phyloP scores from a whole-genome alignment of 1,284 basidiomycete genomes.

The Irpex sp. region DNA sequence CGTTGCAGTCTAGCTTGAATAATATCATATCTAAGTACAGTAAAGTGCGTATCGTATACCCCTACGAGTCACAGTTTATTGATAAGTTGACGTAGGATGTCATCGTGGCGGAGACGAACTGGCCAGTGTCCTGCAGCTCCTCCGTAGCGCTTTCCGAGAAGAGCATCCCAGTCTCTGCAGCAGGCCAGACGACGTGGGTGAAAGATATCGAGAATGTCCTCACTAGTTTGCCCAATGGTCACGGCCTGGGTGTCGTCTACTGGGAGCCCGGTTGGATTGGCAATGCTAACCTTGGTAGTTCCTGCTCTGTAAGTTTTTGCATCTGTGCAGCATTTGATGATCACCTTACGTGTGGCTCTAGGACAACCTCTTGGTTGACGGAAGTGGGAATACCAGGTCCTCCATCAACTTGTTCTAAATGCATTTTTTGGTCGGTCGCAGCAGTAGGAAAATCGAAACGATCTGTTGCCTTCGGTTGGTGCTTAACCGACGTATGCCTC shows the following conservation, averaged over 20 bases:
- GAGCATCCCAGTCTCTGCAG: conserved; percentile 44
- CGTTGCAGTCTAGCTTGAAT: conserved; percentile 47
- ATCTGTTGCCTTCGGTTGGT: neutral
- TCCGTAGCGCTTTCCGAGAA: conserved; percentile 45
- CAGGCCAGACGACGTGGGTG: conserved; percentile 56
- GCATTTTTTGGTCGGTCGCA: neutral
- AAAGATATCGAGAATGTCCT: conserved; percentile 46
- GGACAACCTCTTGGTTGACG: conserved; percentile 32
- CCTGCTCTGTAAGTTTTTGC: conserved; percentile 41
- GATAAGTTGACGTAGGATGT: conserved; percentile 34
- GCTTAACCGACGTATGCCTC: neutral
- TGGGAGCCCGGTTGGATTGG: conserved; percentile 68
- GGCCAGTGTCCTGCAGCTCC: conserved; percentile 46
- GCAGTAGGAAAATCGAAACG: neutral
- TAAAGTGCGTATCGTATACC: conserved; percentile 27
- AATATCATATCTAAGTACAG: conserved; percentile 43
- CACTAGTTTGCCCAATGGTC: conserved; percentile 40
- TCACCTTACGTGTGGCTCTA: conserved; percentile 9
- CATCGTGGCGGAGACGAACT: conserved; percentile 64
- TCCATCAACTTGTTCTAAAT: conserved; percentile 31
- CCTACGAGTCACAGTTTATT: neutral
- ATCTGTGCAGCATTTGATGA: neutral
- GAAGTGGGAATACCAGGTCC: conserved; percentile 26
- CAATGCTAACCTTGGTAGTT: conserved; percentile 51
- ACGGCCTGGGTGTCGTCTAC: conserved; percentile 45